Evolutionary conservation across 345 rosid species (phyloP).

Genomic region (Arabidopsis arenosa): DNA sequence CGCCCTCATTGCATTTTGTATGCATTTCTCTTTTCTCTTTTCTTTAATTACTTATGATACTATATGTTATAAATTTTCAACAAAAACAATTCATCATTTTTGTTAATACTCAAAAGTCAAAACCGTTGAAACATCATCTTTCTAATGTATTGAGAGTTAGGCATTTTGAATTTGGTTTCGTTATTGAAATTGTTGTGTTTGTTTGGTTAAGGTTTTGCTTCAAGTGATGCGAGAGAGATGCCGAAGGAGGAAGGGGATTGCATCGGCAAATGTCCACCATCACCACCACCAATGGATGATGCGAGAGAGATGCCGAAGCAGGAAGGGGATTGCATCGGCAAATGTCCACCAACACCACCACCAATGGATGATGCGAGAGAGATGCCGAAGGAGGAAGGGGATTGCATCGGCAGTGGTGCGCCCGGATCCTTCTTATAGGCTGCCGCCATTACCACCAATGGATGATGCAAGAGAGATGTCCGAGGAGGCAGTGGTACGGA

Average conservation of each 20-base stretch:
- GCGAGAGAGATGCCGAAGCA: neutral
- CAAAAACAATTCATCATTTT: neutral
- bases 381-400: neutral
- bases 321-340: too few species aligned
- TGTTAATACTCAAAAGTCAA: neutral
- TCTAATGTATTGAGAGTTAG: neutral
- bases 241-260: neutral
- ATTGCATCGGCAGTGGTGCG: too few species aligned
- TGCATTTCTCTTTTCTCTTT: neutral
- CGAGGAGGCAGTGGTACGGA: neutral
- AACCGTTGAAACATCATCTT: neutral
- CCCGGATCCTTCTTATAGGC: neutral
- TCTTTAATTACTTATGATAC: too few species aligned
- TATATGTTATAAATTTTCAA: too few species aligned
- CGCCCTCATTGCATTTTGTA: constrained; percentile 7
- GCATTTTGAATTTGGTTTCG: neutral
- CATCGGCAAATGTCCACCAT: too few species aligned
- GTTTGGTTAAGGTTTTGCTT: neutral
- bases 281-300: neutral
- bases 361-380: constrained; percentile 3
- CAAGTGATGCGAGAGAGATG: constrained; percentile 13
- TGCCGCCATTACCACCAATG: neutral
- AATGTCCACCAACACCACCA: too few species aligned
- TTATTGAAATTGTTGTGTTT: neutral
- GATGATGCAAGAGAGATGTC: neutral